Evolutionary conservation across 192 early-diverging fungal genomes (phyloP).

Genomic region (Geranomyces michiganensis): DNA sequence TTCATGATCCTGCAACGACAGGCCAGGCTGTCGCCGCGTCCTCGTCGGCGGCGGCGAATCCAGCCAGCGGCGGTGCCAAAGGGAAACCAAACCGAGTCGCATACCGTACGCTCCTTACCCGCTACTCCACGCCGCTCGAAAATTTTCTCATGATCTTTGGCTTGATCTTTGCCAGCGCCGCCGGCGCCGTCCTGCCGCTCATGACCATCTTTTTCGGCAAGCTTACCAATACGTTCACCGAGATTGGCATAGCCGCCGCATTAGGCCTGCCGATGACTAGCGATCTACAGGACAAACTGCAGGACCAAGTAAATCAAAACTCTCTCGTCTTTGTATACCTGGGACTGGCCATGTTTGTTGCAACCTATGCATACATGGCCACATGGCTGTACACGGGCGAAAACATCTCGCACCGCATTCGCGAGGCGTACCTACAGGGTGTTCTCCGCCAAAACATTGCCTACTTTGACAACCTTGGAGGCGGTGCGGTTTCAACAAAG

Average conservation of each 20-base stretch:
- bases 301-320: slow-evolving; percentile 19
- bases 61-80: neutral
- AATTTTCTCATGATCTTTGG: slow-evolving; percentile 54
- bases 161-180: slow-evolving; percentile 17
- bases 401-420: slow-evolving; percentile 70
- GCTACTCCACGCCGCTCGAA: slow-evolving; percentile 68
- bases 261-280: neutral
- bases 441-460: slow-evolving; percentile 85
- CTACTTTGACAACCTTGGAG: slow-evolving; percentile 87
- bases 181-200: slow-evolving; percentile 36
- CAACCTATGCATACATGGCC: slow-evolving; percentile 64
- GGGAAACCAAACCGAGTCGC: neutral
- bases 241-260: neutral
- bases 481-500: slow-evolving; percentile 85
- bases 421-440: slow-evolving; percentile 71
- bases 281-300: slow-evolving; percentile 8
- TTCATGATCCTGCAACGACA: slow-evolving; percentile 3
- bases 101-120: slow-evolving; percentile 52
- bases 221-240: slow-evolving; percentile 36
- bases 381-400: slow-evolving; percentile 54
- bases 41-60: neutral
- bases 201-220: slow-evolving; percentile 48
- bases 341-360: slow-evolving; percentile 57
- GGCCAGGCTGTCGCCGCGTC: neutral
- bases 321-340: slow-evolving; percentile 60